Evolutionary conservation across 2,329 filamentous ascomycete genomes (phyloP).

Genomic region (Sodiomyces alkalinus): DNA sequence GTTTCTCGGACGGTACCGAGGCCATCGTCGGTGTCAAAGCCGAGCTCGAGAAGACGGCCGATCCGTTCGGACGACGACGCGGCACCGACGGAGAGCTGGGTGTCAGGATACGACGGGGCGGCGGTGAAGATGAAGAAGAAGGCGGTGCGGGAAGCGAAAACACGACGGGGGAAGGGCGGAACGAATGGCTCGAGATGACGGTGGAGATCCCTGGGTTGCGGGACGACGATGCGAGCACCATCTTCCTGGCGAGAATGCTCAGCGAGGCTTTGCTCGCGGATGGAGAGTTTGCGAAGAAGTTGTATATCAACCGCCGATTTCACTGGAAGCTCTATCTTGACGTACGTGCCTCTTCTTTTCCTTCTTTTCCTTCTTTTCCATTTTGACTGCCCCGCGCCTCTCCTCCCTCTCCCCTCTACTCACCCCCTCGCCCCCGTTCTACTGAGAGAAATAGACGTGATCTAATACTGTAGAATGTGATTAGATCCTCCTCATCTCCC

Average conservation of each 20-base stretch:
- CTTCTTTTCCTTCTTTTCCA: background rate
- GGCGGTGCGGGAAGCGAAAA: constrained; percentile 21
- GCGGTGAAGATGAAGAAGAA: constrained; percentile 13
- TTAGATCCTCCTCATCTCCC: constrained; percentile 84
- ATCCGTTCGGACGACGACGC: constrained; percentile 10
- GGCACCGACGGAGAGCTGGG: constrained; percentile 10
- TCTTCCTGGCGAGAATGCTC: constrained; percentile 80
- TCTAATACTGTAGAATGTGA: too few species aligned
- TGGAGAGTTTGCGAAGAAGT: constrained; percentile 50
- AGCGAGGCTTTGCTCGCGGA: constrained; percentile 69
- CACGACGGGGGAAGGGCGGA: constrained; percentile 22
- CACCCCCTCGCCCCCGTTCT: too few species aligned
- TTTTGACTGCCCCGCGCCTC: too few species aligned
- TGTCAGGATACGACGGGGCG: background rate
- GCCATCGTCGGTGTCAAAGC: constrained; percentile 93
- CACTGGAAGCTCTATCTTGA: constrained; percentile 96
- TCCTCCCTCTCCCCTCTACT: too few species aligned
- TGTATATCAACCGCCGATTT: constrained; percentile 82
- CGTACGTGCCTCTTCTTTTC: constrained; percentile 35
- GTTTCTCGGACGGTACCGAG: constrained; percentile 89
- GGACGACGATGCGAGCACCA: constrained; percentile 79
- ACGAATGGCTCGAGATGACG: constrained; percentile 75
- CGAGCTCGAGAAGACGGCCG: constrained; percentile 64
- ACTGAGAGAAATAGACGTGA: too few species aligned
- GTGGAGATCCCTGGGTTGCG: constrained; percentile 85